Evolutionary conservation across 257 asterid genomes (phyloP).

Genomic region (Solanum raphanifolium): DNA sequence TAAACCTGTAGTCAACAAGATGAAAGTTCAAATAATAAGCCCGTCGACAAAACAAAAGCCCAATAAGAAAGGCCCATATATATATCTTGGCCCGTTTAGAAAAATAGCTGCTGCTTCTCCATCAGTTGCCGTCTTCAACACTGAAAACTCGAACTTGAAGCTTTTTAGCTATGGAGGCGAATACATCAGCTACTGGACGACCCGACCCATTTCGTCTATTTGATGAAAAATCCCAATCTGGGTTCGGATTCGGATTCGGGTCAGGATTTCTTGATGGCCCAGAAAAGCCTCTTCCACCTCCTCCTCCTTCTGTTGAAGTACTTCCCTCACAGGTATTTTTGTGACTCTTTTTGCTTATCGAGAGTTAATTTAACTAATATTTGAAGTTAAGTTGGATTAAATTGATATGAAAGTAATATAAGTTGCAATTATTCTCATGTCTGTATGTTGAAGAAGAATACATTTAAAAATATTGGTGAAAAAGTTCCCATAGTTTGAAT

Average conservation of each 20-base stretch:
- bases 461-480: not conserved
- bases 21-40: not conserved
- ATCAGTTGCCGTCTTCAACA: not conserved
- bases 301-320: constrained; percentile 76
- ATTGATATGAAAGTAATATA: too few species aligned
- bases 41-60: not conserved
- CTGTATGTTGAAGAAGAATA: too few species aligned
- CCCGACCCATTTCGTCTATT: constrained; percentile 35
- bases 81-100: constrained; percentile 19
- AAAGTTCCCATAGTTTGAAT: too few species aligned
- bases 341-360: not conserved
- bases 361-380: not conserved
- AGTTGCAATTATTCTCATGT: not conserved
- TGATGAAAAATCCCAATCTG: constrained; percentile 40
- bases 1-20: too few species aligned
- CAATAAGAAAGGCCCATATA: not conserved
- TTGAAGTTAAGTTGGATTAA: not conserved
- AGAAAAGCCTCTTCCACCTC: constrained; percentile 44
- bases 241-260: constrained; percentile 40
- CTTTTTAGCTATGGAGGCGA: not conserved
- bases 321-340: constrained; percentile 44
- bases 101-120: not conserved
- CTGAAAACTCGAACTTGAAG: not conserved
- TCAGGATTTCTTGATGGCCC: constrained; percentile 44
- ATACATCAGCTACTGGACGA: not conserved